Percentiles rank a stretch among this genome's conserved stretches.
phyloP scores from a whole-genome alignment of 192 early-diverging fungal species.

The Allomyces macrogynus region DNA sequence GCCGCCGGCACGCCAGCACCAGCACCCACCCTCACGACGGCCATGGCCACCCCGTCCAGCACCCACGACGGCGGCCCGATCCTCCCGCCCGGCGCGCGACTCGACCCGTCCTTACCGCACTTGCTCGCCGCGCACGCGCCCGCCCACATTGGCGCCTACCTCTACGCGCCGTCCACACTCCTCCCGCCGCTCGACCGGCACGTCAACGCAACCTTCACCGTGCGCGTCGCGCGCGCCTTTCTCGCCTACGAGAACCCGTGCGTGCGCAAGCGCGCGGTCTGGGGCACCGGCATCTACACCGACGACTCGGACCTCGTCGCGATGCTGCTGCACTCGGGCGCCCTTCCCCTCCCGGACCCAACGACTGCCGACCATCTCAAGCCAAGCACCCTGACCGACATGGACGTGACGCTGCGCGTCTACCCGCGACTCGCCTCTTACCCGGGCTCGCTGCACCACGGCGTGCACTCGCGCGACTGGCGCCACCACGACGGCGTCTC shows the following conservation, averaged over 20 bases:
- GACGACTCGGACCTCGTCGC: slow-evolving; percentile 71
- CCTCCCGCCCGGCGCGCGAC: too few species aligned
- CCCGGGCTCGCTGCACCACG: slow-evolving; percentile 33
- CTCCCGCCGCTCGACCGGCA: slow-evolving; percentile 23
- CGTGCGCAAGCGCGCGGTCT: slow-evolving; percentile 39
- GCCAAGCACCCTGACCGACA: slow-evolving; percentile 32
- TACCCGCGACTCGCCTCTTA: slow-evolving; percentile 49
- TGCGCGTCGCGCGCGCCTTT: slow-evolving; percentile 40
- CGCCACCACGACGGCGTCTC: slow-evolving; percentile 3
- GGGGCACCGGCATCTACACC: slow-evolving; percentile 70
- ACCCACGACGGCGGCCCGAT: too few species aligned
- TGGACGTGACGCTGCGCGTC: slow-evolving; percentile 44
- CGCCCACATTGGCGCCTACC: too few species aligned
- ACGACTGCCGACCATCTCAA: slow-evolving; percentile 13
- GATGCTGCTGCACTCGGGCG: slow-evolving; percentile 24
- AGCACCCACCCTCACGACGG: too few species aligned
- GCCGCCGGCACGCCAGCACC: too few species aligned
- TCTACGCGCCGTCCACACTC: slow-evolving; percentile 1
- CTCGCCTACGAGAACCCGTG: slow-evolving; percentile 41
- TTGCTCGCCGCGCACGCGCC: too few species aligned
- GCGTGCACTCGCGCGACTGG: slow-evolving; percentile 43
- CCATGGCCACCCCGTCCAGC: too few species aligned
- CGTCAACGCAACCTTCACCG: slow-evolving; percentile 35
- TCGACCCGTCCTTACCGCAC: too few species aligned
- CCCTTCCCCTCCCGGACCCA: slow-evolving; percentile 6